These are phyloP conservation scores for Nephelium lappaceum DNA, from an alignment of 345 rosid species.

Conservation along the genomic window DNA sequence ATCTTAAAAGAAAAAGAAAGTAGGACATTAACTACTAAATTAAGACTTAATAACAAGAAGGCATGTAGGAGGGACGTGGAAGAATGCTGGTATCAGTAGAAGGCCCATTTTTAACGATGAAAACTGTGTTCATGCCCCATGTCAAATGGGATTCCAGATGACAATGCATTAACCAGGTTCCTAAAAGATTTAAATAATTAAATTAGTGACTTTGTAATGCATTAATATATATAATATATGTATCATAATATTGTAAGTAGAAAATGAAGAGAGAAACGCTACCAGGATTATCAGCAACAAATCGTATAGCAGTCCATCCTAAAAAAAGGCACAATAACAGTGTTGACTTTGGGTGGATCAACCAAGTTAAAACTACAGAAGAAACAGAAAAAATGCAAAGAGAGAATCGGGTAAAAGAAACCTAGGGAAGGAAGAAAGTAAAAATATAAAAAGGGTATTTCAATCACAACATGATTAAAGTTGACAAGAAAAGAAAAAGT, in stretches of 20 bases:
- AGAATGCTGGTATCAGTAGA: conserved; percentile 15
- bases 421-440: too few species aligned
- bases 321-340: conserved; percentile 24
- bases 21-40: too few species aligned
- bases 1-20: too few species aligned
- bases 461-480: too few species aligned
- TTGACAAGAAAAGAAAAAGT: too few species aligned
- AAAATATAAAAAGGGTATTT: too few species aligned
- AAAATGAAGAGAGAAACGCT: not conserved
- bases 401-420: too few species aligned
- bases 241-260: too few species aligned
- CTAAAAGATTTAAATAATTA: conserved; percentile 8
- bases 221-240: too few species aligned
- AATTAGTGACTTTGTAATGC: not conserved
- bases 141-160: conserved; percentile 30
- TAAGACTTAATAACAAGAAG: conserved; percentile 15
- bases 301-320: conserved; percentile 37
- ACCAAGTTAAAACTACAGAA: conserved; percentile 39
- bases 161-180: conserved; percentile 42
- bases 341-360: conserved; percentile 38
- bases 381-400: too few species aligned
- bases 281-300: conserved; percentile 39
- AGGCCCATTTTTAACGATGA: conserved; percentile 35
- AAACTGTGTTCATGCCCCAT: conserved; percentile 39
- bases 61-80: conserved; percentile 26